Conservation (phyloP, 2,329 filamentous ascomycete species). For the Apiospora aurea region DNA sequence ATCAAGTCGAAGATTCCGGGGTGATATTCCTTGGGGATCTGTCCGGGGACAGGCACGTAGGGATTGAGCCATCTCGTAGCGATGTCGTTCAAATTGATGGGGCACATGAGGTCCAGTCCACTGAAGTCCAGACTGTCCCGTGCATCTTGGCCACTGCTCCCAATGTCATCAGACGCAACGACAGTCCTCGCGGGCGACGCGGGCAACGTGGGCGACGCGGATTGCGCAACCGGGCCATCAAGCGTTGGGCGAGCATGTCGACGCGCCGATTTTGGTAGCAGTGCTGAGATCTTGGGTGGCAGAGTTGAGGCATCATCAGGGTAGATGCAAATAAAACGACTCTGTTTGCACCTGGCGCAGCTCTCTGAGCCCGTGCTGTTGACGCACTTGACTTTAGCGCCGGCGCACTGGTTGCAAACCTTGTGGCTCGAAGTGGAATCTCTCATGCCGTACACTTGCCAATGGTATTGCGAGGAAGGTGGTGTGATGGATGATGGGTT, state of each 20-base stretch:
- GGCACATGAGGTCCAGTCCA: constrained; percentile 48
- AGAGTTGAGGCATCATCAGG: constrained; percentile 25
- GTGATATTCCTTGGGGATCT: constrained; percentile 51
- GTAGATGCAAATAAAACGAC: constrained; percentile 43
- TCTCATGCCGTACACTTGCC: constrained; percentile 35
- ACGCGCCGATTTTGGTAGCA: background rate
- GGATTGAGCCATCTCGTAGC: constrained; percentile 57
- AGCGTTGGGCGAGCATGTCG: background rate
- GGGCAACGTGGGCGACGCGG: background rate
- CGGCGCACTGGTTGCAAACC: constrained; percentile 46
- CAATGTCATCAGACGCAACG: background rate
- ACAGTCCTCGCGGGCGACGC: background rate
- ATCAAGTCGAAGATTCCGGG: constrained; percentile 47
- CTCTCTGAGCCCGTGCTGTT: constrained; percentile 34
- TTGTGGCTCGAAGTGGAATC: constrained; percentile 50
- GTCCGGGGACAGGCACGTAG: constrained; percentile 53
- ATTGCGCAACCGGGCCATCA: background rate
- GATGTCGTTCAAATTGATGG: constrained; percentile 55
- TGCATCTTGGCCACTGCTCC: background rate
- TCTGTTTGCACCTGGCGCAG: constrained; percentile 44
- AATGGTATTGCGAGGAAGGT: too few relatives aligned
- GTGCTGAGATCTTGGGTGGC: constrained; percentile 11
- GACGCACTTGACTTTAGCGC: constrained; percentile 50
- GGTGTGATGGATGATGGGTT: too few relatives aligned
- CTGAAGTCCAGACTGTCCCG: constrained; percentile 42